A percentile compares a stretch with the other conserved stretches of the same genome.
These are phyloP conservation scores for Excoecaria cochinchinensis DNA, from an alignment of 345 rosid genomes.

Conservation along the genomic window DNA sequence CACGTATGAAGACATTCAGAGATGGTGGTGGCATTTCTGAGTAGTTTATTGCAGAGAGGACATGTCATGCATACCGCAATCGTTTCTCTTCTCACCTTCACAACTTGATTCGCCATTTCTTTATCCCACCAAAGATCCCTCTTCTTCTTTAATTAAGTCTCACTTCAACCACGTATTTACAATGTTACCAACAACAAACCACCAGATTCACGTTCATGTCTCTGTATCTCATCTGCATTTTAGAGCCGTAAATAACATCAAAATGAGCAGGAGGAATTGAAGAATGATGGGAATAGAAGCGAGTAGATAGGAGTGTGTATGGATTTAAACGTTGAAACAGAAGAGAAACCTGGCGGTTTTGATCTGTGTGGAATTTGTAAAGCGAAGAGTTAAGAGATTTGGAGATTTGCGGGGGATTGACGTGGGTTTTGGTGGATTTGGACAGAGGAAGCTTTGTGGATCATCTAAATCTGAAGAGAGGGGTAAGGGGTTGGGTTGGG, in stretches of 20 bases:
- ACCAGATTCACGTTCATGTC: constrained; percentile 52
- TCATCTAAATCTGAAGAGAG: constrained; percentile 32
- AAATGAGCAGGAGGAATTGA: background rate
- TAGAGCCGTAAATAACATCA: constrained; percentile 29
- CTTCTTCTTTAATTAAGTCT: background rate
- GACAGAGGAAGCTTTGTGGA: constrained; percentile 13
- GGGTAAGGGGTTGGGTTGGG: background rate
- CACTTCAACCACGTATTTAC: constrained; percentile 21
- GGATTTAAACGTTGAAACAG: background rate
- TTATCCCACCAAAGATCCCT: constrained; percentile 3
- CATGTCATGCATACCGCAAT: constrained; percentile 76
- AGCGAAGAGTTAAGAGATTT: background rate
- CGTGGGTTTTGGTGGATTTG: constrained; percentile 29
- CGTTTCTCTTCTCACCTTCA: constrained; percentile 62
- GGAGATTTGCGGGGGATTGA: constrained; percentile 25
- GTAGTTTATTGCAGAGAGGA: constrained; percentile 71
- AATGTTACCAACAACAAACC: constrained; percentile 16
- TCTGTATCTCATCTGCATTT: constrained; percentile 28
- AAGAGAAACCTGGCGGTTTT: background rate
- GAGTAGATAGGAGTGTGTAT: background rate
- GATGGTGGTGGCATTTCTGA: constrained; percentile 86
- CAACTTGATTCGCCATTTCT: constrained; percentile 57
- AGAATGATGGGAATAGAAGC: background rate
- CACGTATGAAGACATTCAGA: constrained; percentile 96
- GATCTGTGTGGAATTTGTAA: constrained; percentile 10